A percentile compares a stretch with the other conserved stretches of the same genome.
phyloP scores from a whole-genome alignment of 805 yeast genomes.

The Candida palmyrensis region DNA sequence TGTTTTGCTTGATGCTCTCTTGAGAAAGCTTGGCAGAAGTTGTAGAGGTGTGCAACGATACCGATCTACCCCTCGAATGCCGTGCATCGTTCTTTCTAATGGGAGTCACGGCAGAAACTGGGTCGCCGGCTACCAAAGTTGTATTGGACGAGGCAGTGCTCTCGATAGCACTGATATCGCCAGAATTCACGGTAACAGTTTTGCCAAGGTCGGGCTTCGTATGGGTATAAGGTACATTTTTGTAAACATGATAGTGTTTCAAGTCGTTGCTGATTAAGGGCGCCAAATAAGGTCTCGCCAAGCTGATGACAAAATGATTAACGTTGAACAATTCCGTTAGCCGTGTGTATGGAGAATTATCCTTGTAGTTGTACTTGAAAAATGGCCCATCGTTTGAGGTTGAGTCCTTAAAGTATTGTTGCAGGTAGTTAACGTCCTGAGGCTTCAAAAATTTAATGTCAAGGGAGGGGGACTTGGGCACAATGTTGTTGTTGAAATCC shows the following conservation, averaged over 20 bases:
- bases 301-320: constrained; percentile 84
- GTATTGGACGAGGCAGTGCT: neutral
- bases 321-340: constrained; percentile 91
- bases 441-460: constrained; percentile 39
- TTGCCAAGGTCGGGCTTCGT: neutral
- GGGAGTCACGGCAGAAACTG: too few species aligned
- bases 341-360: constrained; percentile 68
- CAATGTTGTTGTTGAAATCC: constrained; percentile 57
- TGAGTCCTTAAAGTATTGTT: constrained; percentile 31
- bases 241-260: constrained; percentile 53
- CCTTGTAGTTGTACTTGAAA: constrained; percentile 17
- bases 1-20: constrained; percentile 17
- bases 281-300: constrained; percentile 91
- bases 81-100: too few species aligned
- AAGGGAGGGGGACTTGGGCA: constrained; percentile 42
- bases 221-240: constrained; percentile 7
- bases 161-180: constrained; percentile 1
- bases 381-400: constrained; percentile 5
- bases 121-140: too few species aligned
- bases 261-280: constrained; percentile 82
- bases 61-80: too few species aligned
- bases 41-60: neutral
- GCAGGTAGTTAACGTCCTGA: constrained; percentile 41
- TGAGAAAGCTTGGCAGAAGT: neutral
- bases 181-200: constrained; percentile 1